Evolutionary conservation across 805 yeast genomes (phyloP), one percentile per base, ranked within the genome.

Genomic region (Jamesozyma rosinii): DNA sequence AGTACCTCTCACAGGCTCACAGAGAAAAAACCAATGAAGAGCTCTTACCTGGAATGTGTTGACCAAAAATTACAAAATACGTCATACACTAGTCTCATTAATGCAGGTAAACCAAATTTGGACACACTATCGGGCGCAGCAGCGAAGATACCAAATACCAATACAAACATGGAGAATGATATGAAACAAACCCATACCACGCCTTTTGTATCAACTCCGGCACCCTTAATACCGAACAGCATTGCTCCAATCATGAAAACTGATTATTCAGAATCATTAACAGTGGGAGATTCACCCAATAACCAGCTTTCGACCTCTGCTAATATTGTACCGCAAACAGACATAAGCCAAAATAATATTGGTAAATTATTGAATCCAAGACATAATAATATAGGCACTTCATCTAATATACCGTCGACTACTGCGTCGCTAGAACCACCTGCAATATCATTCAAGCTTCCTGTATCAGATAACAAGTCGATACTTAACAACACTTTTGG

Each of bases 11-110:
- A 59, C 47, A 52, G 49, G 42, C 48, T 61, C 13, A 57, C 61
- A 15, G 72, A 63, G 48, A 66, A 59, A 31, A 63, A 66, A 38
- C 70, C 75, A 3, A 62, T 72, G 46, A 68, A 66, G 42, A 79
- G 76, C 45, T 70, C 75, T 0, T 75, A 64, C 49, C 66, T 79
- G 2, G 39, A 43, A 8, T 59, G 63, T 20, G 65, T 77, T 3
- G 73, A 77, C 36, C 42, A 49, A 2, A 73, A 68, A 49, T 52
- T 71, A 9, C 44, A 42, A n/a, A 57, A 56, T 8, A 43, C 43
- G 19, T 41, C 59, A 2, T 63, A 59, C 40, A 50, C 62, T n/a
- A 51, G 57, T 9, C 52, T 76, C 3, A 62, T 77, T 4, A 64
- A 73, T 46, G 51, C 64, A 4, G 75, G 74, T 8, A 49, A 48